These are phyloP conservation scores for Botryotinia globosa DNA, from an alignment of 2,329 filamentous ascomycete genomes.

Conservation along the genomic window DNA sequence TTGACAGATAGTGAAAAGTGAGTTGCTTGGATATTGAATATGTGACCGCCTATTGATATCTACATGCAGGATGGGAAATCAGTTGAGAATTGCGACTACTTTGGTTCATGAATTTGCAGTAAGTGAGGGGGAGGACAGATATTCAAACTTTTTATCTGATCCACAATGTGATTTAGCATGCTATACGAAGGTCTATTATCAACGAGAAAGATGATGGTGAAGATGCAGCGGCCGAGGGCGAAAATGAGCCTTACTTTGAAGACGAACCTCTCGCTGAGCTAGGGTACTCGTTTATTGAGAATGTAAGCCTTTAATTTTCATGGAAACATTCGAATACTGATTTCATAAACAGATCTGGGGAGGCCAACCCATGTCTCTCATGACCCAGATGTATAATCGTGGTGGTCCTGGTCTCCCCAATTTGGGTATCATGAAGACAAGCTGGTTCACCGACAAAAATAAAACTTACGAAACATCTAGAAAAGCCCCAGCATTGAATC, in stretches of 20 bases:
- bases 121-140: background rate
- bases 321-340: background rate
- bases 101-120: slow-evolving; percentile 8
- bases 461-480: slow-evolving; percentile 2
- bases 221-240: background rate
- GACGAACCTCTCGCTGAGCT: slow-evolving; percentile 10
- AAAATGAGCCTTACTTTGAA: slow-evolving; percentile 16
- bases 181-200: background rate
- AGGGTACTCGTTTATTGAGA: slow-evolving; percentile 12
- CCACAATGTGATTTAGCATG: background rate
- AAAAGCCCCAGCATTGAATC: background rate
- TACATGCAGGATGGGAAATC: background rate
- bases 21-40: background rate
- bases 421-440: background rate
- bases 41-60: background rate
- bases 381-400: background rate
- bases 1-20: slow-evolving; percentile 9
- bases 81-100: background rate
- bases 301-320: background rate
- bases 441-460: slow-evolving; percentile 11
- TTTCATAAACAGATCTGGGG: background rate
- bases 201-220: background rate
- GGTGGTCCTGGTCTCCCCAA: slow-evolving; percentile 11
- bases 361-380: background rate
- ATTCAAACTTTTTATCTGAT: background rate